Conservation (phyloP, 2,329 filamentous ascomycete species). For the Fusarium dlaminii region DNA sequence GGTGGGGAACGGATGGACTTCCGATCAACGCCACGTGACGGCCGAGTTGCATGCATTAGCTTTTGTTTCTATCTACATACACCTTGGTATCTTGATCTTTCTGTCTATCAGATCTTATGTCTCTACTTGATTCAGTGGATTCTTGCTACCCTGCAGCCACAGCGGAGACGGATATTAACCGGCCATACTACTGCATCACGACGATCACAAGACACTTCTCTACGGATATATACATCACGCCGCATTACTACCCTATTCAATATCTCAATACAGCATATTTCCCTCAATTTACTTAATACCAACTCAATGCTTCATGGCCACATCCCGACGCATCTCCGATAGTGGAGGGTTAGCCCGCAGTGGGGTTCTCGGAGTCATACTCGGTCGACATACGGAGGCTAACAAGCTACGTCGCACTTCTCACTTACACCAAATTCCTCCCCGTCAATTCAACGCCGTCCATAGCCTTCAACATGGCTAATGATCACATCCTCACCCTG, state of each 20-base stretch:
- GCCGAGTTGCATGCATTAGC: not conserved
- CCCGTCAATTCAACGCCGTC: not conserved
- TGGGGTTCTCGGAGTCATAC: slow-evolving; percentile 40
- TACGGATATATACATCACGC: not conserved
- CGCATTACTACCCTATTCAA: not conserved
- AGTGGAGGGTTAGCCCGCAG: slow-evolving; percentile 42
- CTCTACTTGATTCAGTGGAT: not conserved
- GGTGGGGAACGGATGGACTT: slow-evolving; percentile 6
- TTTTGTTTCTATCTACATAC: not conserved
- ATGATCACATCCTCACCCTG: slow-evolving; percentile 79
- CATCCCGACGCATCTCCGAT: slow-evolving; percentile 22
- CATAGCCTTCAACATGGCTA: slow-evolving; percentile 48
- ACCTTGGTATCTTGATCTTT: too few species aligned
- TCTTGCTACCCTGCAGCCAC: slow-evolving; percentile 10
- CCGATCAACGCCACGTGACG: slow-evolving; percentile 15
- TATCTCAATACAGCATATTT: not conserved
- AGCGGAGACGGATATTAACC: slow-evolving; percentile 17
- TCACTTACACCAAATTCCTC: not conserved
- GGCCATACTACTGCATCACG: not conserved
- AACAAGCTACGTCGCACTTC: not conserved
- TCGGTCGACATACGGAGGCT: slow-evolving; percentile 10
- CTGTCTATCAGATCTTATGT: not conserved
- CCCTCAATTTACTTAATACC: not conserved
- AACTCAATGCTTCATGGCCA: not conserved
- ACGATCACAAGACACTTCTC: not conserved